Evolutionary conservation across 805 yeast species (phyloP).

Genomic region (Cyberlindnera sargentensis): DNA sequence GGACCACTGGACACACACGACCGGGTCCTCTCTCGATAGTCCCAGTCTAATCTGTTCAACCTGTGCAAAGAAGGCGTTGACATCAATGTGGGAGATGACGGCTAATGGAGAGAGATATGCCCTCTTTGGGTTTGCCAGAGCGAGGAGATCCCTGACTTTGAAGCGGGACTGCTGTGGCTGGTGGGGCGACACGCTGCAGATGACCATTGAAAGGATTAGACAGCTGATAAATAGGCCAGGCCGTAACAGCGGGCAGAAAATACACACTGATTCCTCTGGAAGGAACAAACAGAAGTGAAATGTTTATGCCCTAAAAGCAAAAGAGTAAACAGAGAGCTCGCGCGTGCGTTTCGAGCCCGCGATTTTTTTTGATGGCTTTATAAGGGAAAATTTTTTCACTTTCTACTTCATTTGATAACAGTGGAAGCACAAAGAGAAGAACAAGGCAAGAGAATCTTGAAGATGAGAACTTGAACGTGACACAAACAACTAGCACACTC

Average conservation of each 20-base stretch:
- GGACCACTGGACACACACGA: conserved; percentile 93
- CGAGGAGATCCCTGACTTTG: conserved; percentile 42
- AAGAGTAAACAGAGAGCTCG: not conserved
- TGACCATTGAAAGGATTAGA: conserved; percentile 2
- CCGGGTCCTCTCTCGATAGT: conserved; percentile 61
- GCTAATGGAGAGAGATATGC: conserved; percentile 65
- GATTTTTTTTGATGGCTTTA: not conserved
- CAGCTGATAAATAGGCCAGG: not conserved
- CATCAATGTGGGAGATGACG: conserved; percentile 78
- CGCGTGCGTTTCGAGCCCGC: too few relatives aligned
- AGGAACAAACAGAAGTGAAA: not conserved
- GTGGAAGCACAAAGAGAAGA: too few relatives aligned
- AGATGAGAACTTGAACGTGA: too few relatives aligned
- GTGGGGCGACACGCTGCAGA: not conserved
- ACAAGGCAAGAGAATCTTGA: too few relatives aligned
- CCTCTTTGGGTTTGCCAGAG: conserved; percentile 36
- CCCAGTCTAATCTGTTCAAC: conserved; percentile 77
- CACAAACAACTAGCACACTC: not conserved
- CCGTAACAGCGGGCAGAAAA: too few relatives aligned
- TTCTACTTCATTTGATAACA: not conserved
- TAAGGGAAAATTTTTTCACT: conserved; percentile 1
- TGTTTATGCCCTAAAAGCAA: not conserved
- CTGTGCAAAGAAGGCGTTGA: conserved; percentile 95
- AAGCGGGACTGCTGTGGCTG: conserved; percentile 27
- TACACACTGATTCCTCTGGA: too few relatives aligned